Evolutionary conservation across 108 stramenopile species (phyloP), one percentile per base, ranked within the genome.

Genomic region (Cyclotella cryptica): DNA sequence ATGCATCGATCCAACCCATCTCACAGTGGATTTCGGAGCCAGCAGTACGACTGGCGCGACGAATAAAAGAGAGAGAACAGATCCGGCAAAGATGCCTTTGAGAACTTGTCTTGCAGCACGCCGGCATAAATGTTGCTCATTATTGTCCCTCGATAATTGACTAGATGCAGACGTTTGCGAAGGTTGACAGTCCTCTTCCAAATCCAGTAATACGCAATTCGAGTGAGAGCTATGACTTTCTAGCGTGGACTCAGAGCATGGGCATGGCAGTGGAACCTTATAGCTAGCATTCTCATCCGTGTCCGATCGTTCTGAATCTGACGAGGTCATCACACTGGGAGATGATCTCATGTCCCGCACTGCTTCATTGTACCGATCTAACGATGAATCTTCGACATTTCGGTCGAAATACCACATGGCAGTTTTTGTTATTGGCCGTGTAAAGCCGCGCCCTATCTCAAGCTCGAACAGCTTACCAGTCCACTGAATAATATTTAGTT

Each of bases 331-430:
- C 57, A 42, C 24, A 43, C 43, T 59, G 11, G 24, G 59, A 52
- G 41, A 45, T 18, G 60, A 28, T 35, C 42, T 71, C 60, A 72
- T 72, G 13, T 51, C 64, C 0, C 10, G 43, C 35, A n/a, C 21
- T 51, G 0, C 54, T 17, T 35, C 24, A 29, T 71, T 30, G 39
- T 10, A 19, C 10, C 53, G 44, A 21, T 21, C 44, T 28, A 15
- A 28, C 45, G 41, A 59, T 52, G 61, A 54, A 21, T 75, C 74
- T 66, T 75, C 74, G 53, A 75, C 51, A 22, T 58, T 41, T 17
- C 30, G 64, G 0, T 65, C 74, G 24, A 75, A 43, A 43, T 44
- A 66, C 74, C 74, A 75, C 74, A 75, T 61, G 35, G 12, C 19
- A 1, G 19, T 21, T 24, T 5, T 74, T 27, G 22, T 59, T 59